Percentiles rank a stretch among this genome's conserved stretches.
Conservation (phyloP, 169 alveolate genomes). For the Eimeria falciformis region DNA sequence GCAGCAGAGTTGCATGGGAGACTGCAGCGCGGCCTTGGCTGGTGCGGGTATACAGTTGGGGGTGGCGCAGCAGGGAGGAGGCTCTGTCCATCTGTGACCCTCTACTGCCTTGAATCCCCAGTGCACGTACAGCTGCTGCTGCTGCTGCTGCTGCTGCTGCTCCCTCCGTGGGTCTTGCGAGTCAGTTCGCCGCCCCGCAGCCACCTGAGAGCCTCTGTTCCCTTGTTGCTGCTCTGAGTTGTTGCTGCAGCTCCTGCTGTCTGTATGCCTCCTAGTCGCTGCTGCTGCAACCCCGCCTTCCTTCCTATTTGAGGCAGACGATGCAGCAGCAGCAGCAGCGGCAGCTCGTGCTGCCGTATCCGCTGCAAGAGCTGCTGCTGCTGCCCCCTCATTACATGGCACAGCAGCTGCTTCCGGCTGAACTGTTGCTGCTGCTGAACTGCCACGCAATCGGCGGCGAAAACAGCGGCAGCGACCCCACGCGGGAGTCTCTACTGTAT, state of each 20-base stretch:
- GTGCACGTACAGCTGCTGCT: conserved; percentile 61
- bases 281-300: no score
- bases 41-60: conserved; percentile 26
- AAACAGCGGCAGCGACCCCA: conserved; percentile 59
- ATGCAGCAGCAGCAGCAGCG: conserved; percentile 32
- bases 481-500: neutral
- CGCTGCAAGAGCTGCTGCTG: no score
- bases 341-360: conserved; percentile 8
- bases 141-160: conserved; percentile 66
- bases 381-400: neutral
- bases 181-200: no score
- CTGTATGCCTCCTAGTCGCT: no score
- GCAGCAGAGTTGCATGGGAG: conserved; percentile 40
- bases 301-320: no score
- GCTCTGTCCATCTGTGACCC: conserved; percentile 65
- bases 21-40: conserved; percentile 49
- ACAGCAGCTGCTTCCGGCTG: neutral
- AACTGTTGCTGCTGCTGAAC: neutral
- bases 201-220: no score
- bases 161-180: neutral
- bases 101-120: conserved; percentile 56
- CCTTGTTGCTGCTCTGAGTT: no score
- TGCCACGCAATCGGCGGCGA: neutral
- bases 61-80: conserved; percentile 33
- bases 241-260: neutral